Evolutionary conservation across 805 yeast genomes (phyloP).

Genomic region (Cyberlindnera misumaiensis): DNA sequence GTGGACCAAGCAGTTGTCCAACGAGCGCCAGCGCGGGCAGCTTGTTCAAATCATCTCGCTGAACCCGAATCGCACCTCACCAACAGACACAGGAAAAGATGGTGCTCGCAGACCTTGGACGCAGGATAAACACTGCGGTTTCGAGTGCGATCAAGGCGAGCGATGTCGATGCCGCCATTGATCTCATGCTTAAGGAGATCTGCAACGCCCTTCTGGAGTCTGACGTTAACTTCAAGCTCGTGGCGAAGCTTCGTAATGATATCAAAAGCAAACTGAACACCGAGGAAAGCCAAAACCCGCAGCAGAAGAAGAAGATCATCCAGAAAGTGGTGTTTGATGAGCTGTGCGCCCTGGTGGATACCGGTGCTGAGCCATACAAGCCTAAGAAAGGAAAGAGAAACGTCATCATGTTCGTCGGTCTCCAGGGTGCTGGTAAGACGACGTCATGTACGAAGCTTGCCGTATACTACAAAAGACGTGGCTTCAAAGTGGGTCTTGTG

Average conservation of each 20-base stretch:
- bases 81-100: conserved; percentile 25
- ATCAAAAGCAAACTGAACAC: conserved; percentile 52
- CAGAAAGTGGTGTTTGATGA: conserved; percentile 96
- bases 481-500: conserved; percentile 90
- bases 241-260: conserved; percentile 66
- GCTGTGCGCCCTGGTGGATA: conserved; percentile 78
- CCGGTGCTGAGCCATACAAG: conserved; percentile 52
- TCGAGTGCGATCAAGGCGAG: conserved; percentile 51
- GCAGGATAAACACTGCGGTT: conserved; percentile 70
- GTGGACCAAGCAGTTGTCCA: no score
- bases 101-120: conserved; percentile 78
- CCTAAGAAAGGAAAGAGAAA: conserved; percentile 78
- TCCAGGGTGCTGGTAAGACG: conserved; percentile 98
- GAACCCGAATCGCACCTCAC: no score
- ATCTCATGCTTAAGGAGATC: conserved; percentile 74
- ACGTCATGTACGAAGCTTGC: conserved; percentile 97
- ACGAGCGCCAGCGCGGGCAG: no score
- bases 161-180: conserved; percentile 56
- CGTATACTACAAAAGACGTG: conserved; percentile 86
- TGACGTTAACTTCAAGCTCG: conserved; percentile 89
- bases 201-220: conserved; percentile 86
- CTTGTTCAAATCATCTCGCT: no score
- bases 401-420: conserved; percentile 95
- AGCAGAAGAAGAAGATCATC: conserved; percentile 68
- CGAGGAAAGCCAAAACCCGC: conserved; percentile 38